Conservation (phyloP, 2,329 filamentous ascomycete genomes). For the Sarocladium brachiariae region DNA sequence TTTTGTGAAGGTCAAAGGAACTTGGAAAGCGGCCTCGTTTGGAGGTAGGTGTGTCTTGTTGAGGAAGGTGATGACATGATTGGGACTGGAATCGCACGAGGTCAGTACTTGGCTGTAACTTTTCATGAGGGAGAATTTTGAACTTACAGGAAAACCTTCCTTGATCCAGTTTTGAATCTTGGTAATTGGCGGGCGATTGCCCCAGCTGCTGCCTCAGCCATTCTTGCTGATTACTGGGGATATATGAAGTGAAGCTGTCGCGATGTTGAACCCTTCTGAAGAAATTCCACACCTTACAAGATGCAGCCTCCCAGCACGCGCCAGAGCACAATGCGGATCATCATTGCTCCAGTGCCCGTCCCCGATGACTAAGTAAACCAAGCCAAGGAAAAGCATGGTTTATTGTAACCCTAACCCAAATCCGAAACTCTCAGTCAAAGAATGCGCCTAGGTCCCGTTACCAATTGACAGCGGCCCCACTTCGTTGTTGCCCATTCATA, state of each 20-base stretch:
- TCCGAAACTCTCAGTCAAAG: too few relatives aligned
- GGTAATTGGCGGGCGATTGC: conserved; percentile 31
- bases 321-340: background rate
- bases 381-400: too few relatives aligned
- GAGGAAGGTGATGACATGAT: conserved; percentile 73
- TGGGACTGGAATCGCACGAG: conserved; percentile 50
- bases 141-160: conserved; percentile 49
- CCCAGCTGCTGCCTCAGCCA: conserved; percentile 32
- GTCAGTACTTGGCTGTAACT: background rate
- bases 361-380: conserved; percentile 14
- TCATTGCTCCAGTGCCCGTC: background rate
- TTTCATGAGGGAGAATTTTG: background rate
- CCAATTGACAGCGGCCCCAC: background rate
- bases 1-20: conserved; percentile 90
- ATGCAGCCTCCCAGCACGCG: background rate
- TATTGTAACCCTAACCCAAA: background rate
- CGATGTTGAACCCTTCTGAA: conserved; percentile 1
- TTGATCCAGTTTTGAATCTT: conserved; percentile 42
- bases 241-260: background rate
- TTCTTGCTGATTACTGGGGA: conserved; percentile 18
- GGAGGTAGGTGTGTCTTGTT: conserved; percentile 65
- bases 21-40: conserved; percentile 80
- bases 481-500: conserved; percentile 2
- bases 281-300: conserved; percentile 6
- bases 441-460: background rate